A percentile compares a stretch with the other conserved stretches of the same genome.
Conservation (phyloP, 805 yeast genomes). For the Saturnispora kantuleensis region DNA sequence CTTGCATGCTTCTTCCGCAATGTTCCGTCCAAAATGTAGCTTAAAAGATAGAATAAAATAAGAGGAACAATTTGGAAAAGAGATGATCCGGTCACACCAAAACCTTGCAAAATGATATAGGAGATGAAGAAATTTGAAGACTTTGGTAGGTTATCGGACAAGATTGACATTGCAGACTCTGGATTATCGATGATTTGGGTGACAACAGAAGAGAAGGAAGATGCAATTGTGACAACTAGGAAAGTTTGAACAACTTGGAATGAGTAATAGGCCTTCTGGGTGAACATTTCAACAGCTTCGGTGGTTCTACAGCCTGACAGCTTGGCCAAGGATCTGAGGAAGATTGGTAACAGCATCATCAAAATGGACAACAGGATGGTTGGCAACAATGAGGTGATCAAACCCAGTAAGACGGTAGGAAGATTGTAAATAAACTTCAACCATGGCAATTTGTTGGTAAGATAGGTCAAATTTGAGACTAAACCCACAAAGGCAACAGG, state of each 20-base stretch:
- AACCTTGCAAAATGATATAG: slow-evolving; percentile 59
- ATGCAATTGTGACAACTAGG: slow-evolving; percentile 58
- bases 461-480: slow-evolving; percentile 54
- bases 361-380: slow-evolving; percentile 54
- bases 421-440: slow-evolving; percentile 47
- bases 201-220: slow-evolving; percentile 61
- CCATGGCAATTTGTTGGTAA: slow-evolving; percentile 47
- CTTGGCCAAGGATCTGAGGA: slow-evolving; percentile 54
- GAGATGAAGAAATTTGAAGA: slow-evolving; percentile 67
- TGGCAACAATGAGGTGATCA: slow-evolving; percentile 61
- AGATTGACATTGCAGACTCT: slow-evolving; percentile 41
- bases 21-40: slow-evolving; percentile 48
- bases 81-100: slow-evolving; percentile 54
- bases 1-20: slow-evolving; percentile 59
- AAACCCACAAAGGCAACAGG: slow-evolving; percentile 76
- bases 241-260: slow-evolving; percentile 67
- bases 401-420: slow-evolving; percentile 46
- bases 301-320: slow-evolving; percentile 46
- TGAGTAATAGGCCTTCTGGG: slow-evolving; percentile 60
- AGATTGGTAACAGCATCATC: slow-evolving; percentile 57
- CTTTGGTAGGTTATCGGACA: slow-evolving; percentile 62
- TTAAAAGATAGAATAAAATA: slow-evolving; percentile 48
- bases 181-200: slow-evolving; percentile 54
- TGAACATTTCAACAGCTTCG: slow-evolving; percentile 51
- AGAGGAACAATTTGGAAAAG: slow-evolving; percentile 53